These are phyloP conservation scores for Plasmodium blacklocki DNA, from an alignment of 169 alveolate genomes.

Conservation along the genomic window DNA sequence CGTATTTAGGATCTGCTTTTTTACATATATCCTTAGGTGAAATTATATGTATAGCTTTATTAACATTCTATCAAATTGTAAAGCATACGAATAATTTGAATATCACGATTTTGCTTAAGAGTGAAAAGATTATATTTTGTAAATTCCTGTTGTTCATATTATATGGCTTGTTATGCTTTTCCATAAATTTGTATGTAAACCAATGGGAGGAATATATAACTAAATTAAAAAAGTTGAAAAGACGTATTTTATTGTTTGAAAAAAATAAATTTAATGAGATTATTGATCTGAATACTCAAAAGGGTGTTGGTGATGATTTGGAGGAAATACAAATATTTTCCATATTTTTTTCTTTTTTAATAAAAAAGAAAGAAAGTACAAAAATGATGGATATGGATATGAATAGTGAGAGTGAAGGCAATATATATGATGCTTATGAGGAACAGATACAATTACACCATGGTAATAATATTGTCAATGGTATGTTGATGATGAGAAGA, in stretches of 20 bases:
- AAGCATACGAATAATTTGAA: constrained; percentile 59
- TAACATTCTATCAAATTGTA: constrained; percentile 64
- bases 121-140: constrained; percentile 24
- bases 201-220: constrained; percentile 35
- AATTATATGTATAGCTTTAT: constrained; percentile 27
- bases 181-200: constrained; percentile 47
- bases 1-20: constrained; percentile 15
- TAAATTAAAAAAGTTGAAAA: constrained; percentile 22
- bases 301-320: constrained; percentile 12
- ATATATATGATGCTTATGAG: neutral
- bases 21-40: constrained; percentile 64
- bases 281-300: constrained; percentile 53
- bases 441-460: too few species aligned
- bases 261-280: constrained; percentile 55
- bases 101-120: constrained; percentile 9
- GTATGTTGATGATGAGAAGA: too few species aligned
- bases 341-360: constrained; percentile 38
- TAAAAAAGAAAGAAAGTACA: neutral
- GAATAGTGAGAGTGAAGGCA: neutral
- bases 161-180: constrained; percentile 31
- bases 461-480: too few species aligned
- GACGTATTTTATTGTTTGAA: constrained; percentile 35
- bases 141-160: constrained; percentile 25
- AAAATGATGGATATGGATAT: neutral
- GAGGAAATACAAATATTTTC: neutral